Evolutionary conservation across 2,329 filamentous ascomycete genomes (phyloP), one percentile per base, ranked within the genome.

Genomic region (Setomelanomma holmii): DNA sequence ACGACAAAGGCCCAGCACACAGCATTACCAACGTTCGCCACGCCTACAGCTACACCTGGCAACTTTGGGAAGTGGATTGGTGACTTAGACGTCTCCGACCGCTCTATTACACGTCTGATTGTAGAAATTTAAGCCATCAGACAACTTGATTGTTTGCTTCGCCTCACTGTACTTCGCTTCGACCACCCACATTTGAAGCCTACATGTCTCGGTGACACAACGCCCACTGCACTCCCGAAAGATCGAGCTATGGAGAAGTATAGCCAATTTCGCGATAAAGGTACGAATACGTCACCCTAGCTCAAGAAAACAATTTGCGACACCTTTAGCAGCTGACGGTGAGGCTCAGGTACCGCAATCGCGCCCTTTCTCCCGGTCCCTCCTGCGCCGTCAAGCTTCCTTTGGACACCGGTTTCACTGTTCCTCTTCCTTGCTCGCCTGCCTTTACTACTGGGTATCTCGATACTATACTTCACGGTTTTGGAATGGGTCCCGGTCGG

Each of bases 321-420:
- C 10, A 19, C 1, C 14, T 19, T 16, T 24, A 35, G n/a, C 30
- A 36, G 51, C 61, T 68, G 49, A 69, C 43, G 38, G 7, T 22
- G 20, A n/a, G 30, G 6, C 27, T 51, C 64, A 98, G 93, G 93
- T 61, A 96, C 95, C 62, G 93, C 95, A 67, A 96, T 99, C 73
- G 91, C 95, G 60, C 95, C 95, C 51, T 99, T 99, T 79, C 88
- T 98, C 56, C 93, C 95, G 14, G 84, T 93, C 49, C 83, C 86
- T 16, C 84, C 88, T 5, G 84, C 86, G 41, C 79, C 86, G 20
- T 83, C 87, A n/a, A 58, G 62, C 10, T 76, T 84, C 51, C 72
- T 90, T 54, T 85, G 86, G 60, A 81, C 86, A 14, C 79, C 90
- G 16, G 72, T 90, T 49, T 86, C 90, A 66, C 67, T 86, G 52